phyloP scores from a whole-genome alignment of 441 rosid species.

The Gossypium schwendimanii region DNA sequence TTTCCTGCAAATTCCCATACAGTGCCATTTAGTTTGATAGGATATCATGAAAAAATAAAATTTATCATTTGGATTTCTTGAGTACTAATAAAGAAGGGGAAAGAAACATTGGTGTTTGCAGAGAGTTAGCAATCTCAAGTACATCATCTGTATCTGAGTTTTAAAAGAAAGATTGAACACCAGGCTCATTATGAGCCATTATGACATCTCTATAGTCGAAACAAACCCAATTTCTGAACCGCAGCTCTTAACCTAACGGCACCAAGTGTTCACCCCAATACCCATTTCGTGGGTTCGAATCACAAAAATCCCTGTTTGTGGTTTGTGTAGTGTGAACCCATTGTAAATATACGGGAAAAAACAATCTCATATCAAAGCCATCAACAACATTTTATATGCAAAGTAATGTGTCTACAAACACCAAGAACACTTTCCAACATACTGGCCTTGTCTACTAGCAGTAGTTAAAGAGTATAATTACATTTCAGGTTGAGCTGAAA shows the following conservation, averaged over 20 bases:
- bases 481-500: constrained; percentile 46
- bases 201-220: neutral
- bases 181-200: neutral
- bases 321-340: too few relatives aligned
- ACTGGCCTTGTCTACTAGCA: constrained; percentile 12
- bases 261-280: too few relatives aligned
- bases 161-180: neutral
- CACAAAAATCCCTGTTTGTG: too few relatives aligned
- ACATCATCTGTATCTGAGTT: neutral
- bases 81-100: too few relatives aligned
- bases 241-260: too few relatives aligned
- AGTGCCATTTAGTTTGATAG: too few relatives aligned
- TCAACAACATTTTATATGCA: constrained; percentile 7
- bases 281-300: too few relatives aligned
- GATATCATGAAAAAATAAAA: too few relatives aligned
- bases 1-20: too few relatives aligned
- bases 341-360: too few relatives aligned
- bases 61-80: too few relatives aligned
- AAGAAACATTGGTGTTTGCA: too few relatives aligned
- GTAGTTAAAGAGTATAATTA: constrained; percentile 33
- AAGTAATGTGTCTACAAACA: constrained; percentile 8
- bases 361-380: constrained; percentile 8
- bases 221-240: constrained; percentile 7
- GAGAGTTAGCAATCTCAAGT: neutral
- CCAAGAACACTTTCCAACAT: constrained; percentile 7